Evolutionary conservation across 2,329 filamentous ascomycete genomes (phyloP).

Genomic region (Phoma sp.): DNA sequence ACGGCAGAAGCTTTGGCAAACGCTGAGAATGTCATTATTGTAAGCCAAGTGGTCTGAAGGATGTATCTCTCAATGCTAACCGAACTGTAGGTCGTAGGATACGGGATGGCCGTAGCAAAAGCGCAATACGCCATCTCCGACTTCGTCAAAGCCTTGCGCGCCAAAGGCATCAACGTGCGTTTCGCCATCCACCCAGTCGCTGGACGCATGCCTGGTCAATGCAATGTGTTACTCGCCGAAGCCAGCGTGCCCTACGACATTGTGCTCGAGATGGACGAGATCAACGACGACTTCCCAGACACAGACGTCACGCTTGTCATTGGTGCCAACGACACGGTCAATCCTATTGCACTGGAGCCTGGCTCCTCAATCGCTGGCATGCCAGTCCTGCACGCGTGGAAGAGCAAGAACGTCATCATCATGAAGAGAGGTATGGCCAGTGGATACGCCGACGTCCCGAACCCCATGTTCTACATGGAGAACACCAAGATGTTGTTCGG

Average conservation of each 20-base stretch:
- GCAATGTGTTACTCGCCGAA: constrained; percentile 88
- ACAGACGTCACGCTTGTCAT: constrained; percentile 89
- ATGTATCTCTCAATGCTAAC: background rate
- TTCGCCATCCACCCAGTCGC: constrained; percentile 92
- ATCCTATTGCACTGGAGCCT: constrained; percentile 84
- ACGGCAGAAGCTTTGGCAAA: constrained; percentile 76
- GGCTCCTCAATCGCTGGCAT: constrained; percentile 87
- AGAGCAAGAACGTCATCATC: constrained; percentile 89
- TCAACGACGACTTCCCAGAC: constrained; percentile 87
- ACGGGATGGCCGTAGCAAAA: constrained; percentile 94
- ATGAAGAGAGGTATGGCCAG: constrained; percentile 93
- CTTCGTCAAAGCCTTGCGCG: constrained; percentile 75
- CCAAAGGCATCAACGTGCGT: constrained; percentile 78
- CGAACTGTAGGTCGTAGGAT: constrained; percentile 68
- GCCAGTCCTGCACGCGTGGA: constrained; percentile 92
- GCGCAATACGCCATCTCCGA: constrained; percentile 89
- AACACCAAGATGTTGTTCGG: constrained; percentile 91
- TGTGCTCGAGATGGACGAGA: constrained; percentile 94
- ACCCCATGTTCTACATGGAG: constrained; percentile 93
- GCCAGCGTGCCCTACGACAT: constrained; percentile 90
- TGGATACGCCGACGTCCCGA: constrained; percentile 89
- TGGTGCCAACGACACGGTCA: constrained; percentile 91
- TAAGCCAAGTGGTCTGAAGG: constrained; percentile 28
- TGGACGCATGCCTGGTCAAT: constrained; percentile 91
- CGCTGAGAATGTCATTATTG: constrained; percentile 85